Evolutionary conservation across 1,284 basidiomycete species (phyloP), one percentile per base, ranked within the genome.

Genomic region (Mycosarcoma maydis): DNA sequence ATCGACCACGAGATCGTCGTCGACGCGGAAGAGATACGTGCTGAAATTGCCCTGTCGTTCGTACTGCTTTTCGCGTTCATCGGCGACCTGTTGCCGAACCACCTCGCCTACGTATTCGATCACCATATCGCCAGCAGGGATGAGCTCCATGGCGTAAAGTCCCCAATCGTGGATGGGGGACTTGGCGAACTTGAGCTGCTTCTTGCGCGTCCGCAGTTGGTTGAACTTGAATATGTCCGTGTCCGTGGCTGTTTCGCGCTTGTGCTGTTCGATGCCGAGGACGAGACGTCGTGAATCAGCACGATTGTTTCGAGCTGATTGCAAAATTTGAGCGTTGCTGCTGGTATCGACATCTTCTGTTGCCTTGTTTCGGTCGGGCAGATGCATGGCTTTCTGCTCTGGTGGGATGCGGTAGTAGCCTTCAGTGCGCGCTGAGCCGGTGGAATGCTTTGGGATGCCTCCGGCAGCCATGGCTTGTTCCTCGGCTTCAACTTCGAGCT

Each of bases 81-180:
- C 96, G 23, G 96, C 95, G 5, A 99, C 93, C 75, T 92, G 91
- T 53, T 94, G 92, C 22, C 96, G 87, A 67, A 96, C 91, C 62
- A 98, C 87, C 85, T 99, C 96, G 29, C 96, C 96, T 9, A 99
- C 96, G 78, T 99, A 99, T 84, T 99, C 96, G 83, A 98, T 98
- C 38, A 99, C 95, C 93, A 99, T 98, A 83, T 99, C 96, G 6
- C 94, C 93, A 19, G 88, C 85, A 14, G 91, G 88, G 75, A 99
- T 98, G 77, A 89, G 88, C 60, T 82, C 81, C 80, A 81, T 80
- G 8, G 81, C 81, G 58, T 82, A 82, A 77, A 98, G 82, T 5
- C 96, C 95, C 91, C 95, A 98, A 75, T 96, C 94, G 82, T 98
- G 95, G 72, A 99, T 99, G 4, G 94, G 93, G 24, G 92, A 94